A percentile compares a stretch with the other conserved stretches of the same genome.
Conservation (phyloP, 768 basidiomycete species). For the Suillus placidus region DNA sequence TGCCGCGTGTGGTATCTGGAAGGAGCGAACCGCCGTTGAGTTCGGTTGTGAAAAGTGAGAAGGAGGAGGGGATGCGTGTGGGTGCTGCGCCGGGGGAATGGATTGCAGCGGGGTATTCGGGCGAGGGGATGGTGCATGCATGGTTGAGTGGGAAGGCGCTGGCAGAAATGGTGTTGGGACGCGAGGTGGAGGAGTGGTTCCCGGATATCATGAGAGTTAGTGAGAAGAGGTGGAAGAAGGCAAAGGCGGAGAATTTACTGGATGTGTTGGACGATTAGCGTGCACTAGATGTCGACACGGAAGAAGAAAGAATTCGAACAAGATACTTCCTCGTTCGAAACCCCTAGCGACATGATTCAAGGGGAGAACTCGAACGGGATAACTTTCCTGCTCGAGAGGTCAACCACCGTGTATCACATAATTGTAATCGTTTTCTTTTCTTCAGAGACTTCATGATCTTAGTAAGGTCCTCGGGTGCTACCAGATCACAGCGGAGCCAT, state of each 20-base stretch:
- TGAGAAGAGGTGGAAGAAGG: slow-evolving; percentile 55
- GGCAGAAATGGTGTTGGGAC: slow-evolving; percentile 58
- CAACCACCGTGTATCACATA: too few species aligned
- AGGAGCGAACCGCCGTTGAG: slow-evolving; percentile 31
- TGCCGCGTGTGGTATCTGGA: slow-evolving; percentile 52
- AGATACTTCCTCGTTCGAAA: too few species aligned
- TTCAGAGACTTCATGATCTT: too few species aligned
- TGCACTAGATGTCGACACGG: too few species aligned
- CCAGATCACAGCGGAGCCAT: too few species aligned
- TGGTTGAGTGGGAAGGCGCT: slow-evolving; percentile 67
- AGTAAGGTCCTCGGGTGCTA: too few species aligned
- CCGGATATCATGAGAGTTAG: slow-evolving; percentile 52
- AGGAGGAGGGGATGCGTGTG: slow-evolving; percentile 3
- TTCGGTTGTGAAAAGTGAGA: not conserved
- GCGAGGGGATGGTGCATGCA: slow-evolving; percentile 75
- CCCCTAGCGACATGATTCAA: too few species aligned
- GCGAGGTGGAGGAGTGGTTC: slow-evolving; percentile 45
- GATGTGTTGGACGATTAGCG: not conserved
- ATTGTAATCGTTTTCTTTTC: too few species aligned
- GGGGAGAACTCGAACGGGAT: too few species aligned
- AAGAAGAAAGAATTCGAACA: too few species aligned
- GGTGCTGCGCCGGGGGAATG: slow-evolving; percentile 59
- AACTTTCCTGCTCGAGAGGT: too few species aligned
- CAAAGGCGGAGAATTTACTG: slow-evolving; percentile 46
- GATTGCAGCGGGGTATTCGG: slow-evolving; percentile 71